phyloP scores from a whole-genome alignment of 805 yeast genomes.

The Candida tibetensis region DNA sequence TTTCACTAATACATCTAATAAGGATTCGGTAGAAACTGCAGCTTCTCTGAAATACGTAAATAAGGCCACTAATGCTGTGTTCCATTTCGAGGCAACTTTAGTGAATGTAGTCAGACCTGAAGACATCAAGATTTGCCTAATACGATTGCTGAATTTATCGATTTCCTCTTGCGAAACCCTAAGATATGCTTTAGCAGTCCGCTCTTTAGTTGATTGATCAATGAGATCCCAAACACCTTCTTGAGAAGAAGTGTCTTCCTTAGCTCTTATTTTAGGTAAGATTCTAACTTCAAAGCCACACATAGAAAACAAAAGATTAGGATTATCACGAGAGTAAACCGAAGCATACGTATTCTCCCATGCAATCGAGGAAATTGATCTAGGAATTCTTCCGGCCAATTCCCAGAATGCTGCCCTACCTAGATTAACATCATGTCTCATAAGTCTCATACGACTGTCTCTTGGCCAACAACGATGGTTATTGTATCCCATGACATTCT shows the following conservation, averaged over 20 bases:
- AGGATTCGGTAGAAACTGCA: slow-evolving; percentile 71
- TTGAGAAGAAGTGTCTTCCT: slow-evolving; percentile 49
- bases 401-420: slow-evolving; percentile 96
- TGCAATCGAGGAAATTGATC: slow-evolving; percentile 62
- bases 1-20: slow-evolving; percentile 80
- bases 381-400: slow-evolving; percentile 72
- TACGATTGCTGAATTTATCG: slow-evolving; percentile 74
- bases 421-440: slow-evolving; percentile 86
- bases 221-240: slow-evolving; percentile 94
- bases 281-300: slow-evolving; percentile 94
- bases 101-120: slow-evolving; percentile 95
- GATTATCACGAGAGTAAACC: slow-evolving; percentile 87
- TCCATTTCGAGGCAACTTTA: slow-evolving; percentile 94
- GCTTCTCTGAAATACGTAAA: slow-evolving; percentile 94
- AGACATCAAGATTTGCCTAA: slow-evolving; percentile 88
- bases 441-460: slow-evolving; percentile 84
- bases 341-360: slow-evolving; percentile 85
- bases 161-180: slow-evolving; percentile 82
- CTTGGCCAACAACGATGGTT: slow-evolving; percentile 94
- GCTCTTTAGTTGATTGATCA: slow-evolving; percentile 67
- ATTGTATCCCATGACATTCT: slow-evolving; percentile 78
- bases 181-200: slow-evolving; percentile 84
- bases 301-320: slow-evolving; percentile 84
- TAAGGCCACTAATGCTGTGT: slow-evolving; percentile 80
- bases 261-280: slow-evolving; percentile 65